Conservation (phyloP, 1,139 yeast genomes). For the Suhomyces taliae region DNA sequence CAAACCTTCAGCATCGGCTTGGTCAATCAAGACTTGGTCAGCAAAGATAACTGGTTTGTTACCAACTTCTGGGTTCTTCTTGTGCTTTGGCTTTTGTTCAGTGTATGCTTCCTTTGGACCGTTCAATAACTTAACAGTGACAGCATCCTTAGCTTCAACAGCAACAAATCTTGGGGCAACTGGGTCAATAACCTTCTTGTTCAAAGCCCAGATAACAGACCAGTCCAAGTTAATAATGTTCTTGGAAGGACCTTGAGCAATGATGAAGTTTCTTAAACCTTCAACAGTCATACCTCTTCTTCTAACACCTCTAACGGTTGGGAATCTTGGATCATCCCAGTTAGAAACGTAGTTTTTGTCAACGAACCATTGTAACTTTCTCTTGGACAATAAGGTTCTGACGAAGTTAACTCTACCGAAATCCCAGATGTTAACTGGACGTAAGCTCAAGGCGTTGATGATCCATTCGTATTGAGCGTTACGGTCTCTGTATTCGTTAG, state of each 20-base stretch:
- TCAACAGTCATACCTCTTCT: slow-evolving; percentile 99
- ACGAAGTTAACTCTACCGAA: slow-evolving; percentile 95
- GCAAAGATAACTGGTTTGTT: slow-evolving; percentile 72
- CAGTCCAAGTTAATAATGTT: slow-evolving; percentile 95
- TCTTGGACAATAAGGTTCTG: slow-evolving; percentile 89
- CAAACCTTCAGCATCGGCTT: slow-evolving; percentile 79
- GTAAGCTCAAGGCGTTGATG: slow-evolving; percentile 71
- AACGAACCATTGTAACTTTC: slow-evolving; percentile 98
- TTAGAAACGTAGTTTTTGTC: slow-evolving; percentile 81
- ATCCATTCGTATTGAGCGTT: slow-evolving; percentile 98
- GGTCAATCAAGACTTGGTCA: slow-evolving; percentile 72
- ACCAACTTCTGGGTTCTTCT: slow-evolving; percentile 93
- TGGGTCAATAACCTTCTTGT: slow-evolving; percentile 95
- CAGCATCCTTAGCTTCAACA: slow-evolving; percentile 59
- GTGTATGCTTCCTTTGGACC: slow-evolving; percentile 63
- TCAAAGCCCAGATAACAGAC: slow-evolving; percentile 95
- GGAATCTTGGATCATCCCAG: slow-evolving; percentile 99
- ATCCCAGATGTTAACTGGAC: slow-evolving; percentile 96
- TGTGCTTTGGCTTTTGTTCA: slow-evolving; percentile 89
- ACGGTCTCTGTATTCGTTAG: slow-evolving; percentile 97
- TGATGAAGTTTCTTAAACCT: slow-evolving; percentile 88
- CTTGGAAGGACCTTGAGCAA: slow-evolving; percentile 96
- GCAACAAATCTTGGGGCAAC: slow-evolving; percentile 94
- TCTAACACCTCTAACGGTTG: slow-evolving; percentile 97
- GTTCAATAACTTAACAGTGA: slow-evolving; percentile 62